Evolutionary conservation across 176 grass and related monocot species (phyloP), one percentile per base, ranked within the genome.

Genomic region (Oryza brachyantha): DNA sequence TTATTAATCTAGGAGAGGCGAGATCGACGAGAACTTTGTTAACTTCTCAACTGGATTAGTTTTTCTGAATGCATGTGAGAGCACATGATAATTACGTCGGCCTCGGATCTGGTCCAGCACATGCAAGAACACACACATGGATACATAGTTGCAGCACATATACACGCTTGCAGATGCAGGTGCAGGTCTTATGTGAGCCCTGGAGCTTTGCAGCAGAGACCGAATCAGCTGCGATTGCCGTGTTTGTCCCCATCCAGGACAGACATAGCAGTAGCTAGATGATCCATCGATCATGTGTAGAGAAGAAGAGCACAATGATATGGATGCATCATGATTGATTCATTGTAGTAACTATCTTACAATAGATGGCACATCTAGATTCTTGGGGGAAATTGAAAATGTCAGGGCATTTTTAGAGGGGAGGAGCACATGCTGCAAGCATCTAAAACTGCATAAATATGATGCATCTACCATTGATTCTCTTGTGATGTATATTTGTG

Each of bases 11-110:
- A 57, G 21, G 52, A 57, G 2, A 19, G 16, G 17, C 52, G n/a
- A 57, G 52, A 57, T 24, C 52, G 52, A 57, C 10, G 52, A 24
- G 14, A 46, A 46, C 13, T 21, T 19, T 19, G 16, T 57, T 22
- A 24, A 57, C 52, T 57, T 57, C 52, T 24, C 52, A 57, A n/a
- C 52, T 57, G 70, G 62, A 68, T 85, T 72, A 73, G 31, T 69
- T 41, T n/a, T 17, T 50, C 46, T n/a, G 27, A 34, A 48, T 80
- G 70, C 81, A 81, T 89, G 84, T 91, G 85, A 87, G 89, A 80
- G 71, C 92, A 95, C 92, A 90, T 92, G 92, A 89, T 75, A 80
- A 76, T 29, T 74, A 88, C 86, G 70, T 76, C 61, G 81, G 80
- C 83, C 73, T 83, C 48, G 77, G 73, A 87, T 78, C 77, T 76